phyloP scores from a whole-genome alignment of 495 filamentous ascomycete species.

The Aspergillus sclerotiicarbonarius region DNA sequence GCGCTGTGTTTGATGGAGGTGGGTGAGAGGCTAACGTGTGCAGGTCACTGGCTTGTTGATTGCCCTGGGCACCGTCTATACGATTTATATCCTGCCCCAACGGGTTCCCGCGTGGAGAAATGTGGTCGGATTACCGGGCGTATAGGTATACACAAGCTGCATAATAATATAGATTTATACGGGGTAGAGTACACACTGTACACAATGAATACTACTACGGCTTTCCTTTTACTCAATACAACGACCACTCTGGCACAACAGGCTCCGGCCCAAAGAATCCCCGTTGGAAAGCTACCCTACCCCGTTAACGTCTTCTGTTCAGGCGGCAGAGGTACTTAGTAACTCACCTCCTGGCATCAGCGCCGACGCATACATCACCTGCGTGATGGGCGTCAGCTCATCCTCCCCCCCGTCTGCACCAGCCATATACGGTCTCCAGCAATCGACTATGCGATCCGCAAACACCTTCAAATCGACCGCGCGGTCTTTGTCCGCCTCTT shows the following conservation, averaged over 20 bases:
- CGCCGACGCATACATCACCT: slow-evolving; percentile 66
- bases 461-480: slow-evolving; percentile 38
- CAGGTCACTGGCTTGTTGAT: slow-evolving; percentile 36
- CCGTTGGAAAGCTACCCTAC: slow-evolving; percentile 37
- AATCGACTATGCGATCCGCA: slow-evolving; percentile 46
- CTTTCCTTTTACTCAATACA: not conserved
- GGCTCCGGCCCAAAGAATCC: slow-evolving; percentile 42
- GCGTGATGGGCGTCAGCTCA: slow-evolving; percentile 57
- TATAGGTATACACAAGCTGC: slow-evolving; percentile 36
- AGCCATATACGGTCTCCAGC: slow-evolving; percentile 53
- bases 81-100: slow-evolving; percentile 75
- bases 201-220: not conserved
- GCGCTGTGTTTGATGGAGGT: not conserved
- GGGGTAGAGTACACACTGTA: slow-evolving; percentile 10
- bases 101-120: slow-evolving; percentile 58
- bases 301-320: too few species aligned
- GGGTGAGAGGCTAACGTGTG: slow-evolving; percentile 11
- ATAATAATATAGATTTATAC: not conserved
- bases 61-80: slow-evolving; percentile 65
- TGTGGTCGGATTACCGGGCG: slow-evolving; percentile 73
- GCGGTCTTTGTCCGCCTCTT: slow-evolving; percentile 39
- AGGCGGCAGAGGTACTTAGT: too few species aligned
- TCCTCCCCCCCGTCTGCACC: slow-evolving; percentile 38
- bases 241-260: not conserved
- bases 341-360: slow-evolving; percentile 60